A percentile compares a stretch with the other conserved stretches of the same genome.
These are phyloP conservation scores for Viola odorata DNA, from an alignment of 345 rosid species.

Conservation along the genomic window DNA sequence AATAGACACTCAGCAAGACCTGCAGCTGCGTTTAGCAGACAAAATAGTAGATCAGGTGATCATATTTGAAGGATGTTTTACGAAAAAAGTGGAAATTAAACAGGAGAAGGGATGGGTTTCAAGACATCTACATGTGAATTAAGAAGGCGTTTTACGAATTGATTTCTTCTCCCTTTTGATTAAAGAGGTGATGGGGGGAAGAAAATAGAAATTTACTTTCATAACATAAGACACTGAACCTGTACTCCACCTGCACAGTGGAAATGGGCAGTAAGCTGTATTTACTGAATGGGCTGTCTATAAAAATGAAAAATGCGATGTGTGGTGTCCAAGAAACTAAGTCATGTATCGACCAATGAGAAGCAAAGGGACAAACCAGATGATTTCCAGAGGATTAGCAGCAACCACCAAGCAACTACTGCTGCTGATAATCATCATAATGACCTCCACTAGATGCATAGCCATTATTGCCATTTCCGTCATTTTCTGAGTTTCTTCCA, in stretches of 20 bases:
- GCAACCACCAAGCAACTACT: constrained; percentile 12
- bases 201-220: constrained; percentile 24
- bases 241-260: constrained; percentile 50
- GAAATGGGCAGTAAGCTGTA: constrained; percentile 35
- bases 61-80: too few species aligned
- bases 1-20: too few species aligned
- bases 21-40: too few species aligned
- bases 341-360: not conserved
- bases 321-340: not conserved
- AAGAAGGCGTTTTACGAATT: not conserved
- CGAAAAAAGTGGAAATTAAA: too few species aligned
- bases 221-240: constrained; percentile 29
- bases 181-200: constrained; percentile 1
- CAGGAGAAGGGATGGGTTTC: not conserved
- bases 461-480: constrained; percentile 13
- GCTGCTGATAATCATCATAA: constrained; percentile 22
- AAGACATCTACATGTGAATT: not conserved
- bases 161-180: not conserved
- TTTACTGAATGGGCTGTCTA: constrained; percentile 19
- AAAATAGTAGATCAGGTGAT: too few species aligned
- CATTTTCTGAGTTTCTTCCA: constrained; percentile 17
- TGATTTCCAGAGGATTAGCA: not conserved
- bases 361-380: constrained; percentile 17
- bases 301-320: not conserved
- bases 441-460: constrained; percentile 19